A percentile compares a stretch with the other conserved stretches of the same genome.
Conservation (phyloP, 805 yeast genomes). For the Hanseniaspora jakobsenii region DNA sequence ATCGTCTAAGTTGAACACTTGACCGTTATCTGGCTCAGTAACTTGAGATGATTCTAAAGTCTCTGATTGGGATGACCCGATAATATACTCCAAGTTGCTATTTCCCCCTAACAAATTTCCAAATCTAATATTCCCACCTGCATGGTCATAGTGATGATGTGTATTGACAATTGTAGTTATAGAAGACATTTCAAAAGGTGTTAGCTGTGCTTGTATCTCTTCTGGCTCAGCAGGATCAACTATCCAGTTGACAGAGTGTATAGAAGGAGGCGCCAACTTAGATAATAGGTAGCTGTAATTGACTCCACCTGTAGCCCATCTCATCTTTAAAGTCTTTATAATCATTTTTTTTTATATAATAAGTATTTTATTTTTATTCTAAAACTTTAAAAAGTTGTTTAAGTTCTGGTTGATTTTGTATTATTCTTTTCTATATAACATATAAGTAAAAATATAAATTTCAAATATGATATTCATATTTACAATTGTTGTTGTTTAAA, state of each 20-base stretch:
- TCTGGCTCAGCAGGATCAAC: constrained; percentile 87
- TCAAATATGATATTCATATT: no score
- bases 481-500: no score
- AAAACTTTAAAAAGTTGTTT: no score
- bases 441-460: no score
- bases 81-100: constrained; percentile 49
- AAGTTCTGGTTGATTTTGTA: no score
- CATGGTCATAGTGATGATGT: constrained; percentile 92
- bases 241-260: constrained; percentile 49
- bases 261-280: constrained; percentile 45
- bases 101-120: constrained; percentile 29
- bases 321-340: constrained; percentile 70
- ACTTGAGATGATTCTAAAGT: constrained; percentile 35
- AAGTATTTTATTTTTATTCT: no score
- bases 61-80: constrained; percentile 53
- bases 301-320: constrained; percentile 82
- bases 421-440: no score
- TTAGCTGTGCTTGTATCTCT: constrained; percentile 44
- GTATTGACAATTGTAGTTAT: constrained; percentile 78
- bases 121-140: constrained; percentile 59
- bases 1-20: constrained; percentile 50
- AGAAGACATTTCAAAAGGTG: constrained; percentile 33
- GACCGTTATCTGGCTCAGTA: constrained; percentile 44
- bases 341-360: constrained; percentile 66
- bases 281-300: constrained; percentile 74